A percentile compares a stretch with the other conserved stretches of the same genome.
Conservation (phyloP, 1,284 basidiomycete species). For the Cryptococcus amylolentus region DNA sequence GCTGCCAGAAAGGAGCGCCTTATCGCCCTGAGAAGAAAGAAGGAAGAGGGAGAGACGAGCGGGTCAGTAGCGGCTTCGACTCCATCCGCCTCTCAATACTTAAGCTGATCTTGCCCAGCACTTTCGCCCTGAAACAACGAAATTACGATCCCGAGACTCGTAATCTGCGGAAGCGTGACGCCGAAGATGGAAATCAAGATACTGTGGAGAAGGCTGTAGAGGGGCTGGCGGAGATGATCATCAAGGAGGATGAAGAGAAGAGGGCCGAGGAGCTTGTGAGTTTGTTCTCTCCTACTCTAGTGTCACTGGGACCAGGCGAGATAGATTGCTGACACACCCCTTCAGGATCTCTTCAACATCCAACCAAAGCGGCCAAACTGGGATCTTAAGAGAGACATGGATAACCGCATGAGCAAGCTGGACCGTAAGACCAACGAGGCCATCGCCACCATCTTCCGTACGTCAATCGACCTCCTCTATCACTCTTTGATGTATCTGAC, state of each 20-base stretch:
- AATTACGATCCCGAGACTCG: constrained; percentile 84
- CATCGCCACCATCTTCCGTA: constrained; percentile 87
- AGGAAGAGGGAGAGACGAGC: constrained; percentile 55
- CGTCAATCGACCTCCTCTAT: constrained; percentile 38
- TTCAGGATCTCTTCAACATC: constrained; percentile 89
- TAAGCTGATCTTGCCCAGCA: constrained; percentile 30
- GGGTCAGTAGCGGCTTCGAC: constrained; percentile 29
- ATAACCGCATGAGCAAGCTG: constrained; percentile 81
- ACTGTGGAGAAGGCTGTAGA: constrained; percentile 84
- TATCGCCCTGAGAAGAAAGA: constrained; percentile 71
- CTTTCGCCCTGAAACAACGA: constrained; percentile 64
- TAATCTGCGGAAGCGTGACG: constrained; percentile 62
- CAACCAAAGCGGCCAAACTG: constrained; percentile 94
- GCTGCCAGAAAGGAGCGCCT: constrained; percentile 83
- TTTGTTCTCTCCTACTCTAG: constrained; percentile 14
- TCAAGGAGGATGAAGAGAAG: constrained; percentile 77
- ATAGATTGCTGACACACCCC: neutral
- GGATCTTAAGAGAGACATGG: constrained; percentile 93
- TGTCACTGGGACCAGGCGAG: neutral
- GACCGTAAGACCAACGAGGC: constrained; percentile 87
- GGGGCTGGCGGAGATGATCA: constrained; percentile 77
- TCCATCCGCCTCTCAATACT: neutral
- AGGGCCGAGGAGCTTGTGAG: constrained; percentile 80
- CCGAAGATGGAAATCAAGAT: constrained; percentile 60
- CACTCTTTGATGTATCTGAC: neutral